These are phyloP conservation scores for Balansia obtecta DNA, from an alignment of 2,329 filamentous ascomycete species.

Conservation along the genomic window DNA sequence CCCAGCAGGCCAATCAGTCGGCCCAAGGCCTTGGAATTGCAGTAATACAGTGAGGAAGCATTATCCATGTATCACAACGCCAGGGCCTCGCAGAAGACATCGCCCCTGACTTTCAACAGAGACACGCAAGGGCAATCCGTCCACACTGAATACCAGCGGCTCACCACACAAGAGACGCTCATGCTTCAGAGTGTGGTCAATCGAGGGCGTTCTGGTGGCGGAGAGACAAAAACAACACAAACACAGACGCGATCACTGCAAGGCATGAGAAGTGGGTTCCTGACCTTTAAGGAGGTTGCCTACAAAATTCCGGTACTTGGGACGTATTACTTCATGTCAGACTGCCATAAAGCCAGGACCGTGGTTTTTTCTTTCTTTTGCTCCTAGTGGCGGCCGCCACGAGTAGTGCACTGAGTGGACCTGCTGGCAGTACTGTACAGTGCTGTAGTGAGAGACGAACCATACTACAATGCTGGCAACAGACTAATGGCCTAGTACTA, in stretches of 20 bases:
- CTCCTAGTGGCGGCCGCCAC: slow-evolving; percentile 2
- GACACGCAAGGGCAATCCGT: slow-evolving; percentile 9
- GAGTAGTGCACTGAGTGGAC: not conserved
- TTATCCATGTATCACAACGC: not conserved
- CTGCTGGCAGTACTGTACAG: not conserved
- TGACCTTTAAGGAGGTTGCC: not conserved
- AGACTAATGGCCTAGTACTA: not conserved
- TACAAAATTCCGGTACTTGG: not conserved
- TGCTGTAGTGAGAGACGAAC: not conserved
- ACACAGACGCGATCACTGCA: not conserved
- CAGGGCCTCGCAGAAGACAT: not conserved
- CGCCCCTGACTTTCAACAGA: slow-evolving; percentile 8
- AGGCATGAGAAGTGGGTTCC: not conserved
- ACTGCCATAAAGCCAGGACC: not conserved
- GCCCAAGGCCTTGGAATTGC: not conserved
- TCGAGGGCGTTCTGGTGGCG: too few species aligned
- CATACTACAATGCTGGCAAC: not conserved
- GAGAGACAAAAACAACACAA: not conserved
- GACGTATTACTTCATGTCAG: not conserved
- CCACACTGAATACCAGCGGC: slow-evolving; percentile 1
- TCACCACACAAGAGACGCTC: not conserved
- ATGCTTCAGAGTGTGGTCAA: not conserved
- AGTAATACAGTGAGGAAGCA: not conserved
- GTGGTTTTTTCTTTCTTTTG: not conserved
- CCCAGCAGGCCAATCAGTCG: not conserved